phyloP scores from a whole-genome alignment of 2,329 filamentous ascomycete species.

The Drechslerella coelobrocha region DNA sequence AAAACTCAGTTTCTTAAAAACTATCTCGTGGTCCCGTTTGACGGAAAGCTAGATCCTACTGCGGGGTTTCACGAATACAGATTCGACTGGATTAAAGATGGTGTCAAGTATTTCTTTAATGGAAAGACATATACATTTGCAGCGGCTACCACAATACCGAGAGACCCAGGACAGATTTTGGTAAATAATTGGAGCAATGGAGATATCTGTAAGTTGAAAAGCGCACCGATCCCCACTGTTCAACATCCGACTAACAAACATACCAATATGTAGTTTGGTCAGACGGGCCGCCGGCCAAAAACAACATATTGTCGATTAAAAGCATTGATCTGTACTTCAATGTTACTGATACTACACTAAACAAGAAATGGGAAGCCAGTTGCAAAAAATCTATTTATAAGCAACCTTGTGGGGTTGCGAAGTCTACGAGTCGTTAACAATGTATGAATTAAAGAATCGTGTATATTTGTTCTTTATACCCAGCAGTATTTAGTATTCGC shows the following conservation, averaged over 20 bases:
- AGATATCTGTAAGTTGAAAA: slow-evolving; percentile 21
- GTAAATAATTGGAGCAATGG: slow-evolving; percentile 50
- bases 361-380: slow-evolving; percentile 11
- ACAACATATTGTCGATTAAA: slow-evolving; percentile 27
- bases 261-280: slow-evolving; percentile 27
- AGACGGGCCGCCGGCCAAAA: slow-evolving; percentile 24
- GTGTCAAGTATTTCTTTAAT: slow-evolving; percentile 31
- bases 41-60: slow-evolving; percentile 29
- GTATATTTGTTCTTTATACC: no score
- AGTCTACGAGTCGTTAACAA: slow-evolving; percentile 12
- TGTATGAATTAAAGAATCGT: background rate
- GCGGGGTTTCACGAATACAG: slow-evolving; percentile 42
- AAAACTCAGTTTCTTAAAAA: slow-evolving; percentile 7
- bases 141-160: slow-evolving; percentile 12
- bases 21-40: slow-evolving; percentile 39
- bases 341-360: slow-evolving; percentile 16
- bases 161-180: slow-evolving; percentile 12
- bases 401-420: slow-evolving; percentile 15
- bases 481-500: no score
- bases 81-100: slow-evolving; percentile 36
- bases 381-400: slow-evolving; percentile 23
- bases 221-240: background rate
- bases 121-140: slow-evolving; percentile 13
- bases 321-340: slow-evolving; percentile 42
- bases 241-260: background rate